phyloP scores from a whole-genome alignment of 768 basidiomycete genomes.

The Pleurotus djamor region DNA sequence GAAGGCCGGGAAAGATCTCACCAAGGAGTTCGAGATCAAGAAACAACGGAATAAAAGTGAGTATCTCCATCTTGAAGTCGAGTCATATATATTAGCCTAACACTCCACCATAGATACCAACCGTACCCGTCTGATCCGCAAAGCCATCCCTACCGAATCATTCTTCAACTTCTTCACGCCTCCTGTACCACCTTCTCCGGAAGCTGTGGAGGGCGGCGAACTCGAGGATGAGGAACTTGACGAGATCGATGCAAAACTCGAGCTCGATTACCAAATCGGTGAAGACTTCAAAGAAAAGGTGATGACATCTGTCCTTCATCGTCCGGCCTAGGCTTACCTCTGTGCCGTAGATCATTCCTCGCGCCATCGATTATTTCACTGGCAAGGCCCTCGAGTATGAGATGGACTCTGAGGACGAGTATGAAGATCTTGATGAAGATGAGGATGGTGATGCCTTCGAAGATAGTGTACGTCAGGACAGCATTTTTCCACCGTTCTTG shows the following conservation, averaged over 20 bases:
- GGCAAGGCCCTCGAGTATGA: conserved; percentile 93
- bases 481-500: conserved; percentile 4
- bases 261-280: conserved; percentile 97
- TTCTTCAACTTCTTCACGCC: conserved; percentile 99
- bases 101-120: conserved; percentile 62
- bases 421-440: conserved; percentile 56
- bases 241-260: conserved; percentile 90
- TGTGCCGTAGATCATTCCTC: conserved; percentile 78
- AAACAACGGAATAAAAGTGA: conserved; percentile 99
- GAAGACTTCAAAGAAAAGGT: conserved; percentile 98
- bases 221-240: conserved; percentile 84
- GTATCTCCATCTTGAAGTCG: conserved; percentile 18
- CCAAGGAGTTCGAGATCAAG: conserved; percentile 97
- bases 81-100: background rate
- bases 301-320: conserved; percentile 11
- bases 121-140: conserved; percentile 78
- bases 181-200: conserved; percentile 68
- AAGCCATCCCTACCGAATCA: conserved; percentile 87
- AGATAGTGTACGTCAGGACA: conserved; percentile 42
- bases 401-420: conserved; percentile 53
- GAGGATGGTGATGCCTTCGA: conserved; percentile 60
- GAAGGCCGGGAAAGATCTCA: conserved; percentile 98
- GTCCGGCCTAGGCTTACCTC: background rate
- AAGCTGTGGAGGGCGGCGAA: conserved; percentile 66
- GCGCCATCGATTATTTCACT: conserved; percentile 96